A percentile compares a stretch with the other conserved stretches of the same genome.
Evolutionary conservation across 441 rosid genomes (phyloP).

Genomic region (Populus hybrid): DNA sequence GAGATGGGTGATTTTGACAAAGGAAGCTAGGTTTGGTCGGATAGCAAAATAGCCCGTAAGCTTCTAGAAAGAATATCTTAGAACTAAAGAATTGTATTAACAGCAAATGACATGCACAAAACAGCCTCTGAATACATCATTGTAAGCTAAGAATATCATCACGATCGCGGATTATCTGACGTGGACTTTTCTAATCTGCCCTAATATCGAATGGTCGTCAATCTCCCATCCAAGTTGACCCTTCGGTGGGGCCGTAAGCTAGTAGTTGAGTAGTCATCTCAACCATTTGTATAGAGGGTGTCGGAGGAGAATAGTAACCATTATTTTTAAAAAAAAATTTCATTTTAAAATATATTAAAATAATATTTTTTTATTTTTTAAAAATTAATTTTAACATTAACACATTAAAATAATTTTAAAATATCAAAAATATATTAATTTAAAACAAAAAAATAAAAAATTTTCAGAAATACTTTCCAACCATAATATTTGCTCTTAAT

Average conservation of each 20-base stretch:
- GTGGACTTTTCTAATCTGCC: conserved; percentile 8
- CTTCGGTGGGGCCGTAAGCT: conserved; percentile 12
- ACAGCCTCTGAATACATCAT: conserved; percentile 9
- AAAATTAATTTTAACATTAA: no score
- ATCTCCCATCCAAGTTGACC: conserved; percentile 27
- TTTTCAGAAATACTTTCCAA: no score
- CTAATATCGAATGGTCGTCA: conserved; percentile 21
- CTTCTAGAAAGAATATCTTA: conserved; percentile 16
- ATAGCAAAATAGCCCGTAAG: conserved; percentile 3
- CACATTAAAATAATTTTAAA: no score
- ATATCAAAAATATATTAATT: no score
- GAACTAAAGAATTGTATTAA: background rate
- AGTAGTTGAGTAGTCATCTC: conserved; percentile 25
- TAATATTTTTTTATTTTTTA: no score
- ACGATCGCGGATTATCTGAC: conserved; percentile 12
- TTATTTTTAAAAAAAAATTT: no score
- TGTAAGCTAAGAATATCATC: background rate
- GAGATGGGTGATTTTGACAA: background rate
- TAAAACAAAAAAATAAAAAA: no score
- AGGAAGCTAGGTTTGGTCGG: conserved; percentile 14
- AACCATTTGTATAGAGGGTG: no score
- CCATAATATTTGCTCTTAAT: no score
- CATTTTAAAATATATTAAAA: no score
- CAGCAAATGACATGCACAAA: background rate
- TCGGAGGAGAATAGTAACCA: no score